Percentiles rank a stretch among this genome's conserved stretches.
phyloP scores from a whole-genome alignment of 2,329 filamentous ascomycete genomes.

The Colletotrichum endophyticum region DNA sequence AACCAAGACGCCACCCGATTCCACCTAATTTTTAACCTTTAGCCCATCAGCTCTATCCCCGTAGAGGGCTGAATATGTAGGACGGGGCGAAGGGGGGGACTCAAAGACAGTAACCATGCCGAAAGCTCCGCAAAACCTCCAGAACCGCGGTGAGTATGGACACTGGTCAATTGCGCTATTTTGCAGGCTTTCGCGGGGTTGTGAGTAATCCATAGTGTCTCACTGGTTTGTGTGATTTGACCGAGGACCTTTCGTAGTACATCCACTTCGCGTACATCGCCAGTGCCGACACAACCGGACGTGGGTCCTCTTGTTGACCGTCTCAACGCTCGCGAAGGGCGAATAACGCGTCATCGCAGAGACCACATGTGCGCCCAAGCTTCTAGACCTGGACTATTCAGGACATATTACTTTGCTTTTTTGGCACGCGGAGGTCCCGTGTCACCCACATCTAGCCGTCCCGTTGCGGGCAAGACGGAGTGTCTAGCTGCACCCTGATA shows the following conservation, averaged over 20 bases:
- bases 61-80: not conserved
- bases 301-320: not conserved
- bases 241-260: not conserved
- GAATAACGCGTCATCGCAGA: slow-evolving; percentile 1
- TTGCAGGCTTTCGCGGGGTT: not conserved
- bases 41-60: not conserved
- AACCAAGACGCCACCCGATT: not conserved
- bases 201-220: not conserved
- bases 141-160: not conserved
- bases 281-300: slow-evolving; percentile 2
- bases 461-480: not conserved
- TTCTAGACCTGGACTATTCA: not conserved
- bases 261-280: not conserved
- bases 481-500: not conserved
- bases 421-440: not conserved
- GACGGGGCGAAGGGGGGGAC: not conserved
- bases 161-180: not conserved
- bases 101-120: not conserved
- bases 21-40: not conserved
- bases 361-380: not conserved
- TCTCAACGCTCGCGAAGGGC: not conserved
- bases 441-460: not conserved
- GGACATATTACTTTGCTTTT: not conserved
- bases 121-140: not conserved
- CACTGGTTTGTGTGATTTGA: not conserved